A percentile compares a stretch with the other conserved stretches of the same genome.
Evolutionary conservation across 2,329 filamentous ascomycete genomes (phyloP).

Genomic region (Aspergillus novoparasiticus): DNA sequence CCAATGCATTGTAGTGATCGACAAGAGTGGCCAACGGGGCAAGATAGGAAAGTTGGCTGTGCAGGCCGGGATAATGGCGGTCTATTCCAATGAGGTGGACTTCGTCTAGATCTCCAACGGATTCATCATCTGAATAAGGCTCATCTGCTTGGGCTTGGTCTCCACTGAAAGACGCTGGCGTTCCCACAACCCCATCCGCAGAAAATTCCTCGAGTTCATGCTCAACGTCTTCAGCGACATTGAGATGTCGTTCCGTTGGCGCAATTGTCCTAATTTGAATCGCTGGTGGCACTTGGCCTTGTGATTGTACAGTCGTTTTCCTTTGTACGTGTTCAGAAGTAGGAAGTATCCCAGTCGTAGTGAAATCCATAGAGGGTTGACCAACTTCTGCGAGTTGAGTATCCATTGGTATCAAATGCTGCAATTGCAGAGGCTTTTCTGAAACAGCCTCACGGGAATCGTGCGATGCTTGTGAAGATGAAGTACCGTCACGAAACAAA

Average conservation of each 20-base stretch:
- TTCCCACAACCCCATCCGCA: slow-evolving; percentile 1
- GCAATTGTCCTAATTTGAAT: not conserved
- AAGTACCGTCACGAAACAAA: slow-evolving; percentile 21
- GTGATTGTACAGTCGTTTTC: not conserved
- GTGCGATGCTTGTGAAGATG: slow-evolving; percentile 5
- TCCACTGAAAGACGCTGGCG: slow-evolving; percentile 1
- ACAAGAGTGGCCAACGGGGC: slow-evolving; percentile 45
- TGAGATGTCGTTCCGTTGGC: not conserved
- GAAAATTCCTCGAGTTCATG: not conserved
- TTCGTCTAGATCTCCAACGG: slow-evolving; percentile 6
- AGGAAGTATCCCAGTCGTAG: slow-evolving; percentile 4
- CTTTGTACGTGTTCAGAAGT: slow-evolving; percentile 22
- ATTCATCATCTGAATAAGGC: slow-evolving; percentile 15
- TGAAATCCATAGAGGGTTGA: not conserved
- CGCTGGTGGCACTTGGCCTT: not conserved
- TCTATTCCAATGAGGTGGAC: slow-evolving; percentile 19
- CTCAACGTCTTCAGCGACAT: not conserved
- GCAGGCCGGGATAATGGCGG: slow-evolving; percentile 38
- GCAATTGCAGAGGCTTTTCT: slow-evolving; percentile 1
- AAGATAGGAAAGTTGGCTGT: slow-evolving; percentile 48
- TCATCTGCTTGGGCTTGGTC: slow-evolving; percentile 10
- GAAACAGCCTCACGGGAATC: not conserved
- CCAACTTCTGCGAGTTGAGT: slow-evolving; percentile 22
- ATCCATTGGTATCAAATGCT: slow-evolving; percentile 25
- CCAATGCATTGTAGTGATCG: slow-evolving; percentile 42